Base-by-base conservation (phyloP, 2,329 filamentous ascomycete genomes). In the Furcasterigmium sp. region DNA sequence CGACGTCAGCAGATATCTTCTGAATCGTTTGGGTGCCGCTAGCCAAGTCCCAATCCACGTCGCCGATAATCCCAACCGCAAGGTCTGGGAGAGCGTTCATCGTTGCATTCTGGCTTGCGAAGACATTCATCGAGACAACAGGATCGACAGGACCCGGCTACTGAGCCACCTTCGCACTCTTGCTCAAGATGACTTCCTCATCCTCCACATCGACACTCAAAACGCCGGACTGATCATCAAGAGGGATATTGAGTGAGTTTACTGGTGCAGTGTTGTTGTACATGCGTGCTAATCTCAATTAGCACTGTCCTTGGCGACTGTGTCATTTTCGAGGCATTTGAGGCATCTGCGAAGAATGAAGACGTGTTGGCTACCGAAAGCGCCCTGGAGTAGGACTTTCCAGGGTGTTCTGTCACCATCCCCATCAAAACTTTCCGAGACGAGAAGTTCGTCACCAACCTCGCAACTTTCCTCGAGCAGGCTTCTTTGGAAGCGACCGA, bases 341-440 rank as follows among this genome's bases (percentile, higher is more conserved):
- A 86, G 54, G 67, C 74, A 0, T 81, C 80, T 0, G 65, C 82
- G 0, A 54, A 55, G 1, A 75, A 74, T 1, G 65, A 76, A 35
- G 59, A 69, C 13, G 74, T 82, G 1, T 62, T 84, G 2, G 67
- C 68, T 1, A 59, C 75, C 0, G 58, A 73, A 17, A 67, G 67
- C 20, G 71, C 78, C 2, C 56, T 86, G 0, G 53, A 64, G 44
- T 81, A 80, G 70, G 67, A 74, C 15, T 86, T 86, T 48, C 82
- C 82, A 0, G 77, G 74, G 0, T 61, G 58, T 14, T 69, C 75
- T 0, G 72, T 76, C 0, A 61, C 67, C 0, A 53, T 84, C 3
- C 62, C 77, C 0, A 50, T 56, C 3, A 17, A 51, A 1, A 55
- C 55, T 6, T 58, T 57, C 23, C 42, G 41, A 14, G 46, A 58